Percentiles rank a stretch among this genome's conserved stretches.
These are phyloP conservation scores for Dissophora globulifera DNA, from an alignment of 192 early-diverging fungal species.

Conservation along the genomic window DNA sequence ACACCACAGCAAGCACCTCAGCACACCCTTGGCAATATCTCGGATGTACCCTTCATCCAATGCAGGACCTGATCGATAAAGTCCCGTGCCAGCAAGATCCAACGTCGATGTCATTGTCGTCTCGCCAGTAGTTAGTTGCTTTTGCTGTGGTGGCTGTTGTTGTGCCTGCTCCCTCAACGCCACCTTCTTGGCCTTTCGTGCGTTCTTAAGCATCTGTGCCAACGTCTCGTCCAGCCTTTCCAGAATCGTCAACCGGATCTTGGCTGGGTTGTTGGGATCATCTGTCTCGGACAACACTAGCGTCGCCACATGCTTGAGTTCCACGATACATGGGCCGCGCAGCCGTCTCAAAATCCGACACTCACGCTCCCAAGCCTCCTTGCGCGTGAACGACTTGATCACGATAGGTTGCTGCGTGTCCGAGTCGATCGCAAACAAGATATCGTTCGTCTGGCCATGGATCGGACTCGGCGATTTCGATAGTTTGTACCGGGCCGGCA, in stretches of 20 bases:
- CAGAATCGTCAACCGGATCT: constrained; percentile 53
- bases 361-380: constrained; percentile 66
- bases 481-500: constrained; percentile 57
- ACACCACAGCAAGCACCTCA: constrained; percentile 56
- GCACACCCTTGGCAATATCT: constrained; percentile 53
- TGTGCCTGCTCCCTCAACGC: constrained; percentile 29
- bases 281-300: constrained; percentile 53
- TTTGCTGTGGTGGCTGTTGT: too few relatives aligned
- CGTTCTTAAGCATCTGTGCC: constrained; percentile 48
- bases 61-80: constrained; percentile 29
- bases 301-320: constrained; percentile 62
- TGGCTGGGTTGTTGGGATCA: constrained; percentile 40
- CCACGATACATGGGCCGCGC: constrained; percentile 53
- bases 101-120: constrained; percentile 11
- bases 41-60: constrained; percentile 33
- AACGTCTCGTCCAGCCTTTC: constrained; percentile 62
- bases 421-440: constrained; percentile 55
- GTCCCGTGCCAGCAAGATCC: constrained; percentile 31
- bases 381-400: constrained; percentile 60
- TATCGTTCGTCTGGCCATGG: constrained; percentile 55
- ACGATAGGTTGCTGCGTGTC: constrained; percentile 47
- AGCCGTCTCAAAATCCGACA: constrained; percentile 56
- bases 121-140: too few relatives aligned
- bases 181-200: constrained; percentile 45
- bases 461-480: constrained; percentile 49